Base-by-base conservation (phyloP, 495 filamentous ascomycete genomes). In the Lasiosphaeriaceae sp. region DNA sequence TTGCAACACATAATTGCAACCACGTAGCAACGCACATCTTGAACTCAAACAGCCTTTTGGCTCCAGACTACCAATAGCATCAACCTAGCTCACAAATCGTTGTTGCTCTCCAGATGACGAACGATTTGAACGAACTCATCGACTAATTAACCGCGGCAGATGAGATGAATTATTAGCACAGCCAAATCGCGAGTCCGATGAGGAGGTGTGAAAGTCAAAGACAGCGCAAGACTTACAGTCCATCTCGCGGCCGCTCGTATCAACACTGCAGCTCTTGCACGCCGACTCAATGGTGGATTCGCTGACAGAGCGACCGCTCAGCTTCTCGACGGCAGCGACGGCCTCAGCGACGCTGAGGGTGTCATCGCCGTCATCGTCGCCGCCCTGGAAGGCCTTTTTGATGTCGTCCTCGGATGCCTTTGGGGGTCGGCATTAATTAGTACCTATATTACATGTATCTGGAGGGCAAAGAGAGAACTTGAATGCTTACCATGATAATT, bases 311-410 rank as follows among this genome's bases (percentile, higher is more conserved):
- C 35, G 23, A 24, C 60, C 60, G 23, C 31, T 21, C 3, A 62
- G 55, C 24, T 58, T 47, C 56, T 62, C 50, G 16, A 62, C 29
- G 39, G 56, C 59, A 3, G 44, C 11, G 21, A 58, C 47, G 12
- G 59, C 59, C 16, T 62, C 59, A 2, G 35, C 24, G 21, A 62
- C 59, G 41, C 55, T 58, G 39, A 62, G 59, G 29, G 46, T 55
- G 51, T 58, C 56, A 45, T 62, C 59, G 26, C 56, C 59, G 29
- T 62, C 59, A 21, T 54, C 37, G 46, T 62, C 59, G 31, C 59
- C 59, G 44, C 50, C 45, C 21, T 50, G 21, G 51, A 62, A 62
- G 24, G 59, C 59, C 14, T 29, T 58, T 31, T 55, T 41, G 51
- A 62, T 54, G 6, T 58, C 55, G 47, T 24, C 34, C 46, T 62